Conservation (phyloP, 768 basidiomycete genomes). For the Cystofilobasidium bisporidii region DNA sequence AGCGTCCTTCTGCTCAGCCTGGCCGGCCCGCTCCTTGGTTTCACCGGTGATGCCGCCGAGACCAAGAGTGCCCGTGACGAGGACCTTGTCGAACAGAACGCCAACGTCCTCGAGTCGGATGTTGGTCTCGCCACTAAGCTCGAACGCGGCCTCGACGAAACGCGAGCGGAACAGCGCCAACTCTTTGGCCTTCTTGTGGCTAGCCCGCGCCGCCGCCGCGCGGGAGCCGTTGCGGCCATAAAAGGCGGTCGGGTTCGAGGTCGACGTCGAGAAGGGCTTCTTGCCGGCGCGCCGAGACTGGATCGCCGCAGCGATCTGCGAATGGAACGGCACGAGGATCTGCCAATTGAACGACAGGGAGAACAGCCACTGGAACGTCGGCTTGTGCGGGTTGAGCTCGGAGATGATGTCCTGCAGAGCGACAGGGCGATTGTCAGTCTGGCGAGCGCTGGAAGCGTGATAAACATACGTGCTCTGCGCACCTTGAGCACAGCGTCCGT, state of each 20-base stretch:
- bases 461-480: slow-evolving; percentile 6
- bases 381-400: slow-evolving; percentile 38
- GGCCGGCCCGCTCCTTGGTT: background rate
- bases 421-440: slow-evolving; percentile 3
- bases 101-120: slow-evolving; percentile 38
- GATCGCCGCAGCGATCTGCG: slow-evolving; percentile 35
- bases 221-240: slow-evolving; percentile 27
- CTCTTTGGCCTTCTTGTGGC: slow-evolving; percentile 22
- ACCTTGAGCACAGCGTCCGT: slow-evolving; percentile 37
- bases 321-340: slow-evolving; percentile 37
- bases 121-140: slow-evolving; percentile 37
- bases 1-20: background rate
- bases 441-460: background rate
- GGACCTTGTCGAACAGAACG: slow-evolving; percentile 38
- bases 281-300: slow-evolving; percentile 29
- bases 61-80: slow-evolving; percentile 36
- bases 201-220: slow-evolving; percentile 23
- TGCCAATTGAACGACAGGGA: slow-evolving; percentile 40
- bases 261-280: slow-evolving; percentile 12
- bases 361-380: slow-evolving; percentile 42
- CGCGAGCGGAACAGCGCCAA: slow-evolving; percentile 34
- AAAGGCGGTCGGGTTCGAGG: background rate
- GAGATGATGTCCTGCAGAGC: slow-evolving; percentile 32
- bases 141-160: slow-evolving; percentile 38
- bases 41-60: background rate